Base-by-base conservation (phyloP, 2,329 filamentous ascomycete species). In the Thielaviopsis ethacetica region DNA sequence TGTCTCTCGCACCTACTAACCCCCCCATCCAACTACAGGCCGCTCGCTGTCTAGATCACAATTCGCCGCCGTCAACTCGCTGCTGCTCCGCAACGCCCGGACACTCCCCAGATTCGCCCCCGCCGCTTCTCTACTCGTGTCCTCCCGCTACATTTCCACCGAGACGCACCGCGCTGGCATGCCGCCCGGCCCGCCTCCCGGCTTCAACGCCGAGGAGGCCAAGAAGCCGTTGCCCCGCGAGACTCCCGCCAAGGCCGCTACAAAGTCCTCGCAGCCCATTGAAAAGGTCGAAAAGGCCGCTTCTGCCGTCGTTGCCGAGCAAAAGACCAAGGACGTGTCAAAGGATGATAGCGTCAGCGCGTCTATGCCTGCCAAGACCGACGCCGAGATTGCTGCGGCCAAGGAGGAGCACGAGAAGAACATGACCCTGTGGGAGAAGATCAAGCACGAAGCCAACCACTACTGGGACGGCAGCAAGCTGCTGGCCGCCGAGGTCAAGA, bases 401-500 rank as follows among this genome's bases (percentile, higher is more conserved):
- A 69, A 68, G 57, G 69, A 83, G 65, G 85, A 87, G 70, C 84
- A 87, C 62, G 80, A 85, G 65, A 89, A 91, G 75, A 96, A 95
- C 69, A 73, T 95, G 72, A 95, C 91, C 0, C 55, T 97, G 1
- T 85, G 83, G 71, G 88, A 97, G 70, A 95, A 91, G 74, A 84
- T 98, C 68, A 98, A 95, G 79, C 91, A 94, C 71, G 93, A 98
- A 72, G 79, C 78, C 15, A 82, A 85, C 62, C 93, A 98, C 71
- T 98, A 98, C 75, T 97, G 93, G 91, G 93, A 98, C 72, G 93
- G 93, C 62, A 97, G 90, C 27, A 98, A 98, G 73, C 77, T 98
- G 67, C 76, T 98, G 65, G 91, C 85, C 22, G 87, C 89, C 1
- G 93, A 98, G 73, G 84, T 97, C 68, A 88, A 77, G 72, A 98